Evolutionary conservation across 352 stramenopile species (phyloP).

Genomic region (Phytopythium sindhum): DNA sequence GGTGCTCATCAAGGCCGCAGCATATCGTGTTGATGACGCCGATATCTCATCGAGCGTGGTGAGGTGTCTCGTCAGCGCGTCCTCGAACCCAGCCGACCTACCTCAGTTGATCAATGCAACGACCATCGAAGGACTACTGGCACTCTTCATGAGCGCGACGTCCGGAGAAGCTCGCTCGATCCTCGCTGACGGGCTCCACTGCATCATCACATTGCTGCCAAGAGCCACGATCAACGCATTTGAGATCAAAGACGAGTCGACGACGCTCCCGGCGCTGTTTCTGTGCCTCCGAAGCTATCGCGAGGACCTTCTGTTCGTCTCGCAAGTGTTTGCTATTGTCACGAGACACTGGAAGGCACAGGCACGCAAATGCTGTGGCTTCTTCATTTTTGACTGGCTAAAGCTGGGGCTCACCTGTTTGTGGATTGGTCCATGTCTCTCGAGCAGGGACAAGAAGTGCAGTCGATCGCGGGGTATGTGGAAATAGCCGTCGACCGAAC

Average conservation of each 20-base stretch:
- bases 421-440: background rate
- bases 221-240: slow-evolving; percentile 40
- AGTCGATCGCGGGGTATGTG: slow-evolving; percentile 52
- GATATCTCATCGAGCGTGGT: slow-evolving; percentile 39
- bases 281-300: slow-evolving; percentile 55
- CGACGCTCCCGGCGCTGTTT: slow-evolving; percentile 58
- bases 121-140: slow-evolving; percentile 58
- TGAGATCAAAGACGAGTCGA: slow-evolving; percentile 39
- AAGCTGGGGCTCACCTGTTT: background rate
- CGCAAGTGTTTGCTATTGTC: slow-evolving; percentile 58
- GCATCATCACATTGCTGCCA: slow-evolving; percentile 40
- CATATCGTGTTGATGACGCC: slow-evolving; percentile 24
- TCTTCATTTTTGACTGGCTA: no score
- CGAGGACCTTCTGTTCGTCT: slow-evolving; percentile 38
- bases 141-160: slow-evolving; percentile 43
- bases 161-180: slow-evolving; percentile 20
- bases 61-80: slow-evolving; percentile 53
- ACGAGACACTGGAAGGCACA: slow-evolving; percentile 41
- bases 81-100: slow-evolving; percentile 46
- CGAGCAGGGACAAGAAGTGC: slow-evolving; percentile 9
- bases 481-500: slow-evolving; percentile 56
- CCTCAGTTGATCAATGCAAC: slow-evolving; percentile 45
- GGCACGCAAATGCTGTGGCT: slow-evolving; percentile 10
- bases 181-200: slow-evolving; percentile 35
- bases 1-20: slow-evolving; percentile 38